Evolutionary conservation across 2,329 filamentous ascomycete genomes (phyloP).

Genomic region (Calonectria montana): DNA sequence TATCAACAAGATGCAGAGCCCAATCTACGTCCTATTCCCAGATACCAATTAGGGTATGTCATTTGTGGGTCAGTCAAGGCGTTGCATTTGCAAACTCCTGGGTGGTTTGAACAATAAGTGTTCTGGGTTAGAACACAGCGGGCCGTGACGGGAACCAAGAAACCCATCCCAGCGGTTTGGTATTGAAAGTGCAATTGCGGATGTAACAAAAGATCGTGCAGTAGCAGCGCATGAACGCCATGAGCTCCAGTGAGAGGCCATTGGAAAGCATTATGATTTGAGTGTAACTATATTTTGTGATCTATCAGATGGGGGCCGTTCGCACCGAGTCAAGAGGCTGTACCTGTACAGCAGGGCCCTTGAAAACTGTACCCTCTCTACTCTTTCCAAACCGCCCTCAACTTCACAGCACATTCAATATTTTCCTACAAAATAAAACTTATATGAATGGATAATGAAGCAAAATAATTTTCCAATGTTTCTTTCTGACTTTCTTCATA

Average conservation of each 20-base stretch:
- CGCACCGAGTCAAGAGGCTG: constrained; percentile 1
- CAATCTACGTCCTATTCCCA: background rate
- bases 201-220: constrained; percentile 26
- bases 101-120: background rate
- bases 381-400: too few relatives aligned
- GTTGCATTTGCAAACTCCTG: background rate
- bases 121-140: background rate
- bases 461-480: too few relatives aligned
- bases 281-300: constrained; percentile 17
- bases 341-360: too few relatives aligned
- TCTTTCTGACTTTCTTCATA: too few relatives aligned
- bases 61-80: background rate
- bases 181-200: constrained; percentile 10
- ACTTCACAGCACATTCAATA: too few relatives aligned
- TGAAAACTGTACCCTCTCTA: too few relatives aligned
- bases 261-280: background rate
- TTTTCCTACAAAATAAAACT: too few relatives aligned
- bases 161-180: constrained; percentile 2
- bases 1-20: background rate
- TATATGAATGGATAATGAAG: too few relatives aligned
- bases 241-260: background rate
- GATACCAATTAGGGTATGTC: background rate
- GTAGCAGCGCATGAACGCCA: constrained; percentile 23
- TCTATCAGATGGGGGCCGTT: constrained; percentile 16
- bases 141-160: background rate